Percentiles rank a stretch among this genome's conserved stretches.
Evolutionary conservation across 2,329 filamentous ascomycete genomes (phyloP).

Genomic region (Diaporthe citriasiana): DNA sequence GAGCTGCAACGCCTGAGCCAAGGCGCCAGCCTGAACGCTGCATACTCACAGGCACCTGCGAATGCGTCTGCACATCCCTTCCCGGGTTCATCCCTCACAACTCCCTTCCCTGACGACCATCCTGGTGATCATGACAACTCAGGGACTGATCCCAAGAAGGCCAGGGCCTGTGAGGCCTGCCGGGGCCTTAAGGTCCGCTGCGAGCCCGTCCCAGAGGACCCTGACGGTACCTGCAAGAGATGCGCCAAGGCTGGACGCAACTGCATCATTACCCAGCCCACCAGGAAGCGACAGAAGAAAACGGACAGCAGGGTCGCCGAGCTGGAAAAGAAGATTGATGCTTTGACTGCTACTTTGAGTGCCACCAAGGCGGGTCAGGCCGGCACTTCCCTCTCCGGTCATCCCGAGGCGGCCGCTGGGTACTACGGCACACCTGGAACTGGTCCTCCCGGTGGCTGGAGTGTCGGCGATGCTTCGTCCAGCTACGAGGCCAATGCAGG

Average conservation of each 20-base stretch:
- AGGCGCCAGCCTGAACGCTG: neutral
- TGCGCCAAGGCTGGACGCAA: constrained; percentile 84
- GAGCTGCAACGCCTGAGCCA: constrained; percentile 31
- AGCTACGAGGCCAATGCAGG: constrained; percentile 22
- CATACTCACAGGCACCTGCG: constrained; percentile 1
- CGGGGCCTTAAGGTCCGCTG: constrained; percentile 86
- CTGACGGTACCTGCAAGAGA: constrained; percentile 77
- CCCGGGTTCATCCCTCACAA: constrained; percentile 40
- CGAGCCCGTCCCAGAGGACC: constrained; percentile 77
- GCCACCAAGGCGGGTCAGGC: constrained; percentile 57
- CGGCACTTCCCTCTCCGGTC: constrained; percentile 15
- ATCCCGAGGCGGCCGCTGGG: constrained; percentile 37
- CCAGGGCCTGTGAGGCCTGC: constrained; percentile 82
- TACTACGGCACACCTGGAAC: constrained; percentile 39
- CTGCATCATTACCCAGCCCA: constrained; percentile 82
- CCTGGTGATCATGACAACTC: constrained; percentile 41
- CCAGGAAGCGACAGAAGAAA: constrained; percentile 89
- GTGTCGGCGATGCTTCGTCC: constrained; percentile 30
- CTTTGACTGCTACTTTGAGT: constrained; percentile 83
- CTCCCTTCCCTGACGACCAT: constrained; percentile 35
- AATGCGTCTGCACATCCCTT: constrained; percentile 1
- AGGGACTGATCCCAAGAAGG: constrained; percentile 71
- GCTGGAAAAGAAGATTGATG: constrained; percentile 93
- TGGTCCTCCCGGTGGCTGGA: constrained; percentile 37
- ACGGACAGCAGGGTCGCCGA: constrained; percentile 91